Evolutionary conservation across 83 land plant genomes (phyloP), one percentile per base, ranked within the genome.

Genomic region (Larix sibirica): DNA sequence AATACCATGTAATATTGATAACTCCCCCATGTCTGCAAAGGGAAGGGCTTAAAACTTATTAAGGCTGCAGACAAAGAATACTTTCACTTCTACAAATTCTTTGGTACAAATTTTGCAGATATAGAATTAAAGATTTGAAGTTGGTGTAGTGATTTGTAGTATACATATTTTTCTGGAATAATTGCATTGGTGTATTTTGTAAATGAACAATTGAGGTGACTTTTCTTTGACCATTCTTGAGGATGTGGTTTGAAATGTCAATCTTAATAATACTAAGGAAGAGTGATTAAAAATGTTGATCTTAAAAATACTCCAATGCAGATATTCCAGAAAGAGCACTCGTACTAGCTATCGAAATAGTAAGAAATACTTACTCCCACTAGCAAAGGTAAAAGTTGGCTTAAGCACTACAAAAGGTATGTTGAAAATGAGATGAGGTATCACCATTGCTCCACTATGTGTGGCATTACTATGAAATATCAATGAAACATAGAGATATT

Each of bases 351-450:
- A 78, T 67, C 40, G 33, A 16, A 18, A 33, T 47, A 33, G 21
- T 61, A 28, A 63, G 17, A 50, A 63, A 58, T 85, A 81, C 81
- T 78, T n/a, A 82, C 86, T 77, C 80, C 91, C 87, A 84, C 60
- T 74, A 50, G 93, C 89, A 80, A 90, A 96, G n/a, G 79, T 81
- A 85, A 92, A 90, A 33, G 93, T 81, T 20, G 96, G 93, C 56
- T 79, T 67, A 87, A 96, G 82, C 58, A 90, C 92, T 24, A 93
- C 91, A 83, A 83, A 89, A 31, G 99, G 97, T 63, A 96, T 92
- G 89, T 96, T 95, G 90, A 96, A 96, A 81, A 95, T 96, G 76
- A 96, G 84, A 87, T 92, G 91, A 64, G 99, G 97, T 58, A 96
- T 96, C 26, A 93, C 87, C 6, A 88, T 92, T 26, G 94, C 97